Conservation (phyloP, 768 basidiomycete species). For the Glaciozyma martinii region DNA sequence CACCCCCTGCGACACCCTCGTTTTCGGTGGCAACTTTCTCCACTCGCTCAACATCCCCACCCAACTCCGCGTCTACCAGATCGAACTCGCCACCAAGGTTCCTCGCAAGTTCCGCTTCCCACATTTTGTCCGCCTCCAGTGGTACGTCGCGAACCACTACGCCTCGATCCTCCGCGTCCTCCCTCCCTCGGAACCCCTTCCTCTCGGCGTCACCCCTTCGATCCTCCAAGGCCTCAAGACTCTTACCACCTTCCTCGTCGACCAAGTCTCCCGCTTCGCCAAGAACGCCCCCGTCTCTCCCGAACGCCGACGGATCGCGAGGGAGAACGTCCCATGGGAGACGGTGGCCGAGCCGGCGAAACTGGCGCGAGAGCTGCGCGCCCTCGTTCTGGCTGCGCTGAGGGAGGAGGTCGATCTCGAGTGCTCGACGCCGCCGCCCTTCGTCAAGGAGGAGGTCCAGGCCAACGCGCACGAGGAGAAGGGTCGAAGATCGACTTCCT, state of each 20-base stretch:
- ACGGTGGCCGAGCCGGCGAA: slow-evolving; percentile 23
- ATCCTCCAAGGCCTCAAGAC: slow-evolving; percentile 62
- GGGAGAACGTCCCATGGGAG: slow-evolving; percentile 33
- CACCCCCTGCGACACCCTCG: slow-evolving; percentile 83
- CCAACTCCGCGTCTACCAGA: slow-evolving; percentile 77
- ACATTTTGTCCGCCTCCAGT: slow-evolving; percentile 45
- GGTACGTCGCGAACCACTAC: slow-evolving; percentile 17
- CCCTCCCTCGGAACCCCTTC: slow-evolving; percentile 50
- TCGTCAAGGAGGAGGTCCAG: background rate
- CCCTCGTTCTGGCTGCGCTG: slow-evolving; percentile 18
- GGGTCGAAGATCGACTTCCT: no score
- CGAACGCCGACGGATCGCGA: slow-evolving; percentile 27
- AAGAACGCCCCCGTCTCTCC: slow-evolving; percentile 14
- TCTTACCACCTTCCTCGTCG: slow-evolving; percentile 68
- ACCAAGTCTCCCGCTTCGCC: slow-evolving; percentile 61
- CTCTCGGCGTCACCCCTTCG: slow-evolving; percentile 39
- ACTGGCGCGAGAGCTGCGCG: slow-evolving; percentile 23
- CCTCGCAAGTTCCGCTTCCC: slow-evolving; percentile 88
- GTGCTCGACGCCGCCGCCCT: slow-evolving; percentile 9
- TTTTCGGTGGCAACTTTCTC: slow-evolving; percentile 95
- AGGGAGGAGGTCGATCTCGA: slow-evolving; percentile 17
- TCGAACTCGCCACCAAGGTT: slow-evolving; percentile 85
- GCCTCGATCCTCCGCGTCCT: slow-evolving; percentile 69
- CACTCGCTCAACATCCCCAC: slow-evolving; percentile 83
- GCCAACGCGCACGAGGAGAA: background rate